Evolutionary conservation across 2,329 filamentous ascomycete genomes (phyloP).

Genomic region (Calonectria naviculata): DNA sequence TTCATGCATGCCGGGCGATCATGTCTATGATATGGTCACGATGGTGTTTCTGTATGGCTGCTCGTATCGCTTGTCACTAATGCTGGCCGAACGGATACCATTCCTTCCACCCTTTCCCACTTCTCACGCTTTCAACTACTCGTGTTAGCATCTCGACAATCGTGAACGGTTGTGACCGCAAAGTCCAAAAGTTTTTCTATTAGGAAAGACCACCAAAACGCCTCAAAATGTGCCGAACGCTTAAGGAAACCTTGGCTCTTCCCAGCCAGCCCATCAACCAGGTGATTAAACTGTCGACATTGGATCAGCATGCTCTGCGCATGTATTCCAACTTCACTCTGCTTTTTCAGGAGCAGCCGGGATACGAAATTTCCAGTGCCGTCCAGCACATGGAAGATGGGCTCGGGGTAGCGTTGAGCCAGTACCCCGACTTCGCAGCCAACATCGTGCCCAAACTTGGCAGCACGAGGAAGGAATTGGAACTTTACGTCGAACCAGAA

Average conservation of each 20-base stretch:
- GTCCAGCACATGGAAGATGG: not conserved
- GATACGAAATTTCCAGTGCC: not conserved
- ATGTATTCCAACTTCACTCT: not conserved
- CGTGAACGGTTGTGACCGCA: too few relatives aligned
- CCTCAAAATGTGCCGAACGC: not conserved
- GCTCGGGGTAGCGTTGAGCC: not conserved
- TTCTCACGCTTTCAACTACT: not conserved
- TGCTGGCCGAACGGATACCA: too few relatives aligned
- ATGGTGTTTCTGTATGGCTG: too few relatives aligned
- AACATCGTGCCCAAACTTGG: not conserved
- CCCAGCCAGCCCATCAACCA: not conserved
- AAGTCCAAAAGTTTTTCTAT: too few relatives aligned
- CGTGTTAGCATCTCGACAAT: too few relatives aligned
- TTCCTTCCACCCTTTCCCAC: too few relatives aligned
- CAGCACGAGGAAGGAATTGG: not conserved
- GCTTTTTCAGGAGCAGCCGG: not conserved
- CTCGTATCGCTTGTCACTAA: too few relatives aligned
- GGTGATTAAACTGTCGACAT: not conserved
- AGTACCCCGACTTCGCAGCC: not conserved
- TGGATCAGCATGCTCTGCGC: not conserved
- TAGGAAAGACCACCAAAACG: not conserved
- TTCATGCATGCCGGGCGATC: too few relatives aligned
- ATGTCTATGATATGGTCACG: too few relatives aligned
- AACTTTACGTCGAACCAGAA: not conserved
- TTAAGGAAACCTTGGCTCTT: not conserved